Evolutionary conservation across 495 filamentous ascomycete genomes (phyloP).

Genomic region (Aspergillus egyptiacus): DNA sequence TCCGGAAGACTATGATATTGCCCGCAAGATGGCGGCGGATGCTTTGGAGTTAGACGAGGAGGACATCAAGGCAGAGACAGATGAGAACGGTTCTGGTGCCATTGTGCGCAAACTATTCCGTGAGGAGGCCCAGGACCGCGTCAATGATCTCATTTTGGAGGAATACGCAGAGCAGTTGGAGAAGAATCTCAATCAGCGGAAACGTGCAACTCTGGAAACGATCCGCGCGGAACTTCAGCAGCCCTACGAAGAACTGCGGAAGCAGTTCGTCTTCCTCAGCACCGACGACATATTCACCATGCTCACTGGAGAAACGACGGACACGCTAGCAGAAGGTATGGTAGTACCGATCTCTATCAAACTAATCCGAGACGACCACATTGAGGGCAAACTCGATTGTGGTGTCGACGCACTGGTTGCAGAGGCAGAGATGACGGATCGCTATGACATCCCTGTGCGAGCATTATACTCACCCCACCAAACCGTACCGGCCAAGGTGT

Average conservation of each 20-base stretch:
- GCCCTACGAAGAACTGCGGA: constrained; percentile 90
- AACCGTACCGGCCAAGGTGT: constrained; percentile 79
- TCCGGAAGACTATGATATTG: constrained; percentile 96
- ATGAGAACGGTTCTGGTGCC: constrained; percentile 79
- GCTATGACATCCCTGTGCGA: constrained; percentile 51
- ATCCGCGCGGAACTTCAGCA: constrained; percentile 89
- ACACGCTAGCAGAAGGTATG: constrained; percentile 81
- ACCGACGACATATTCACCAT: constrained; percentile 90
- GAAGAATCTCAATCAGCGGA: constrained; percentile 83
- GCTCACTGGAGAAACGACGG: constrained; percentile 87
- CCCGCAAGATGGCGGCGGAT: constrained; percentile 96
- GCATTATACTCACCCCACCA: constrained; percentile 64
- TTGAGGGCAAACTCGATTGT: constrained; percentile 88
- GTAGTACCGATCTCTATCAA: constrained; percentile 84
- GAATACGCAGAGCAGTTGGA: constrained; percentile 96
- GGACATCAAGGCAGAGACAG: constrained; percentile 88
- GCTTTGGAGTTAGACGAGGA: constrained; percentile 94
- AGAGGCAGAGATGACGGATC: constrained; percentile 62
- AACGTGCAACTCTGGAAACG: constrained; percentile 92
- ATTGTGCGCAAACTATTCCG: constrained; percentile 89
- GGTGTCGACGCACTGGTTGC: constrained; percentile 85
- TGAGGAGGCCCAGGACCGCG: constrained; percentile 85
- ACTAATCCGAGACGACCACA: constrained; percentile 81
- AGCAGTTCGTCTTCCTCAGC: constrained; percentile 63
- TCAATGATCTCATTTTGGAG: constrained; percentile 92